Evolutionary conservation across 306 rosid genomes (phyloP).

Genomic region (Glycine soja): DNA sequence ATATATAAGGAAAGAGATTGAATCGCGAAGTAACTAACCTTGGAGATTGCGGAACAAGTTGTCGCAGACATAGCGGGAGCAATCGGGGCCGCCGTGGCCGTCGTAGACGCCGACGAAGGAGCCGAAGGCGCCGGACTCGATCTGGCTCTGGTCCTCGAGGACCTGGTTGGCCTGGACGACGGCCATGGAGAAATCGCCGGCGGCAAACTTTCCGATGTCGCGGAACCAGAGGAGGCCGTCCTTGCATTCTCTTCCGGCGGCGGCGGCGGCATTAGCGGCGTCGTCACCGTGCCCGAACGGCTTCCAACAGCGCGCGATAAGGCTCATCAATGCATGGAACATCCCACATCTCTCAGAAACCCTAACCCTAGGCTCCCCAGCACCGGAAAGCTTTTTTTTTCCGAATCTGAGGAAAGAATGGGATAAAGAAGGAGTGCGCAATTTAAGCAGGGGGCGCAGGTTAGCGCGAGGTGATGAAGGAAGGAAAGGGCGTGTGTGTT

Average conservation of each 20-base stretch:
- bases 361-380: slow-evolving; percentile 57
- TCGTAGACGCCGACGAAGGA: slow-evolving; percentile 90
- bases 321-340: slow-evolving; percentile 87
- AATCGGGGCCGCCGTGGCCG: slow-evolving; percentile 90
- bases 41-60: slow-evolving; percentile 73
- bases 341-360: slow-evolving; percentile 94
- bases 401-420: slow-evolving; percentile 27
- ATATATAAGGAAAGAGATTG: not conserved
- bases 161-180: slow-evolving; percentile 89
- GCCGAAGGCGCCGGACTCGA: slow-evolving; percentile 85
- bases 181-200: slow-evolving; percentile 89
- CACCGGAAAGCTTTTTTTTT: slow-evolving; percentile 41
- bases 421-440: slow-evolving; percentile 41
- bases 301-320: slow-evolving; percentile 82
- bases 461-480: slow-evolving; percentile 37
- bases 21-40: slow-evolving; percentile 62
- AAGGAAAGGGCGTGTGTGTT: slow-evolving; percentile 51
- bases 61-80: slow-evolving; percentile 83
- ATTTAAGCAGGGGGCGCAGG: slow-evolving; percentile 56
- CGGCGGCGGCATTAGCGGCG: slow-evolving; percentile 51
- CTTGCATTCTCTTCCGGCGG: slow-evolving; percentile 54
- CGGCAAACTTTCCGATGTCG: slow-evolving; percentile 67
- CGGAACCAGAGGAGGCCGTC: slow-evolving; percentile 82
- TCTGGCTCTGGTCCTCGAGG: slow-evolving; percentile 90
- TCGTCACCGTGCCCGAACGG: slow-evolving; percentile 70